Percentiles rank a stretch among this genome's conserved stretches.
phyloP scores from a whole-genome alignment of 1,139 yeast genomes.

The Yamadazyma diddensiae region DNA sequence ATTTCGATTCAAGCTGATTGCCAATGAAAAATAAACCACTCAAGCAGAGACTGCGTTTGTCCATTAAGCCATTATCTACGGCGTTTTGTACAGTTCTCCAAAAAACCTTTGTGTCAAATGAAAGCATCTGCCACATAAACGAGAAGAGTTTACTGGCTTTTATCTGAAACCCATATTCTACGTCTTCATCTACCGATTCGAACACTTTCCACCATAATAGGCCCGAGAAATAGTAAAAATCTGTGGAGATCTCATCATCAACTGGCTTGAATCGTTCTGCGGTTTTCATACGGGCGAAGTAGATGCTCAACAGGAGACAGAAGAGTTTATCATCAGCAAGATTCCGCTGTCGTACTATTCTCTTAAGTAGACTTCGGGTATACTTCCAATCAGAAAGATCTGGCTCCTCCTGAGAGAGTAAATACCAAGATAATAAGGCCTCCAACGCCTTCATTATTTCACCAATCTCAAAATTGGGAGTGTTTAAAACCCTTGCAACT shows the following conservation, averaged over 20 bases:
- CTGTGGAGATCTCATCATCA: no score
- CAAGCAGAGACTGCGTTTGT: conserved; percentile 4
- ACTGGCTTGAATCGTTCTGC: no score
- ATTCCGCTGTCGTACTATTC: background rate
- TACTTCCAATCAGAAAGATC: conserved; percentile 13
- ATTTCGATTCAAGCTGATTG: conserved; percentile 6
- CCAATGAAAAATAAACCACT: conserved; percentile 13
- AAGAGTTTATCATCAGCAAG: background rate
- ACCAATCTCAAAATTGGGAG: no score
- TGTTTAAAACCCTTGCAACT: no score
- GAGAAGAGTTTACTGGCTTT: conserved; percentile 6
- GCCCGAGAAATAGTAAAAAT: no score
- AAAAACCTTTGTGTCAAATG: conserved; percentile 7
- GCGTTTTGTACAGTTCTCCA: conserved; percentile 8
- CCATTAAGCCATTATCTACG: background rate
- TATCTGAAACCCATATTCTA: conserved; percentile 4
- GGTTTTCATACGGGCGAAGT: background rate
- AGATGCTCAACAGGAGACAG: background rate
- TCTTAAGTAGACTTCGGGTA: conserved; percentile 5
- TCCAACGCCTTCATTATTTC: no score
- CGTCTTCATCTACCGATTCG: conserved; percentile 6
- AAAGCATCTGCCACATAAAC: conserved; percentile 8
- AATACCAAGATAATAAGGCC: no score
- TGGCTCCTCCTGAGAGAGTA: conserved; percentile 28
- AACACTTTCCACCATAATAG: conserved; percentile 11